Evolutionary conservation across 495 filamentous ascomycete genomes (phyloP).

Genomic region (Melanomma pulvis-pyrius): DNA sequence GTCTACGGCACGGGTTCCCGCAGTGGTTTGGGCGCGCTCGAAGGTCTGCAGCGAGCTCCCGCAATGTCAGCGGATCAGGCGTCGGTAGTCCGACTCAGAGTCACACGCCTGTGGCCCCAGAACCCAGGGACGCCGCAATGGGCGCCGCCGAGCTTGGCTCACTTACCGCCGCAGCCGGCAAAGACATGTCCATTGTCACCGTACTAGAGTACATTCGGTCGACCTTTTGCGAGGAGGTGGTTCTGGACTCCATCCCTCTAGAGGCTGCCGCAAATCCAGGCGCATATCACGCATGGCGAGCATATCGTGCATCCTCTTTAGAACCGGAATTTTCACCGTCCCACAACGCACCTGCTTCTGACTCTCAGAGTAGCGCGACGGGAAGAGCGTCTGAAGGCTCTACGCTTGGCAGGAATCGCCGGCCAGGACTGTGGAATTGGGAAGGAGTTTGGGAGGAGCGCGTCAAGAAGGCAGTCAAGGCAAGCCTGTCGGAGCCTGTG

Average conservation of each 20-base stretch:
- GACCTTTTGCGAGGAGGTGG: conserved; percentile 73
- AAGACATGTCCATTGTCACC: conserved; percentile 53
- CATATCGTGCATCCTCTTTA: conserved; percentile 53
- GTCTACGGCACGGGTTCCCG: conserved; percentile 85
- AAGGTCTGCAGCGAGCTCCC: conserved; percentile 44
- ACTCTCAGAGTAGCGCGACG: not conserved
- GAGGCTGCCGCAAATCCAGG: conserved; percentile 84
- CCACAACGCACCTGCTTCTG: conserved; percentile 14
- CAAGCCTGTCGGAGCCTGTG: conserved; percentile 74
- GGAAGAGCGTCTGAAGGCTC: conserved; percentile 4
- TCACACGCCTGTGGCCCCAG: conserved; percentile 15
- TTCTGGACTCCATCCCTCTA: conserved; percentile 77
- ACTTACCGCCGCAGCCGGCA: conserved; percentile 5
- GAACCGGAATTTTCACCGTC: conserved; percentile 3
- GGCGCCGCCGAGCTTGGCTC: not conserved
- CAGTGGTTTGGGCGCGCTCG: conserved; percentile 67
- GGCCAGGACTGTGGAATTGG: conserved; percentile 90
- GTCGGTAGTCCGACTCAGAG: conserved; percentile 14
- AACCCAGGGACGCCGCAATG: not conserved
- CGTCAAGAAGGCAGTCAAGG: conserved; percentile 72
- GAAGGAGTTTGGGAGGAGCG: conserved; percentile 91
- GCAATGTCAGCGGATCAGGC: conserved; percentile 39
- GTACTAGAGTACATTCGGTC: conserved; percentile 80
- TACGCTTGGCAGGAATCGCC: conserved; percentile 47
- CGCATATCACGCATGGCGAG: conserved; percentile 88